phyloP scores from a whole-genome alignment of 179 eudicot species.

The Actinidia polygama region DNA sequence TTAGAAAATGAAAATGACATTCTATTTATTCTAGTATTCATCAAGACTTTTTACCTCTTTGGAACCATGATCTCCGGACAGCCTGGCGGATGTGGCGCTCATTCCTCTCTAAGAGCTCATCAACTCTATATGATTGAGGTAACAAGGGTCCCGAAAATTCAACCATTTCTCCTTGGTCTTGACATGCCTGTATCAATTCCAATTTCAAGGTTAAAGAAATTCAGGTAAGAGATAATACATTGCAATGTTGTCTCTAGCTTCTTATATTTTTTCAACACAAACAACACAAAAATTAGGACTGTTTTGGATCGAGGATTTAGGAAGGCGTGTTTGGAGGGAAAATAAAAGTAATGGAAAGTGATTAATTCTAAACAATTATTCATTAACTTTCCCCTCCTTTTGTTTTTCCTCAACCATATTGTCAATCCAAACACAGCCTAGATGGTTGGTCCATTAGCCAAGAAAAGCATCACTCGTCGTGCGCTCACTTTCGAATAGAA shows the following conservation, averaged over 20 bases:
- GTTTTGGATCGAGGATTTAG: no score
- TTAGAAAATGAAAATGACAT: not conserved
- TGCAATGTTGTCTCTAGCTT: not conserved
- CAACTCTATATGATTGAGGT: slow-evolving; percentile 68
- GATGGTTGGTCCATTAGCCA: not conserved
- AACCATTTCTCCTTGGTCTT: slow-evolving; percentile 75
- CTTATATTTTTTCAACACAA: no score
- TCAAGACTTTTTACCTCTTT: slow-evolving; percentile 59
- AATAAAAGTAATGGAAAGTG: no score
- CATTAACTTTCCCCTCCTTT: no score
- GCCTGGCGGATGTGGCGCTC: slow-evolving; percentile 96
- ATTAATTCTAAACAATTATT: no score
- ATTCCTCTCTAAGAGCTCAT: slow-evolving; percentile 82
- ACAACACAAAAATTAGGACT: no score
- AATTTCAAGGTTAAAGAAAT: slow-evolving; percentile 13
- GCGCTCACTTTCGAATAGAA: not conserved
- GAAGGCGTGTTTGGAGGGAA: no score
- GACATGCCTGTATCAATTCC: slow-evolving; percentile 42
- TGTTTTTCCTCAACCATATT: no score
- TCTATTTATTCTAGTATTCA: not conserved
- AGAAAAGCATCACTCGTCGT: slow-evolving; percentile 7
- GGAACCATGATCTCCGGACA: slow-evolving; percentile 91
- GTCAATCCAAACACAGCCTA: no score
- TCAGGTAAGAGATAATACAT: not conserved
- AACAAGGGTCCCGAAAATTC: slow-evolving; percentile 93